A percentile compares a stretch with the other conserved stretches of the same genome.
These are phyloP conservation scores for Hibiscus mutabilis DNA, from an alignment of 345 rosid genomes.

Conservation along the genomic window DNA sequence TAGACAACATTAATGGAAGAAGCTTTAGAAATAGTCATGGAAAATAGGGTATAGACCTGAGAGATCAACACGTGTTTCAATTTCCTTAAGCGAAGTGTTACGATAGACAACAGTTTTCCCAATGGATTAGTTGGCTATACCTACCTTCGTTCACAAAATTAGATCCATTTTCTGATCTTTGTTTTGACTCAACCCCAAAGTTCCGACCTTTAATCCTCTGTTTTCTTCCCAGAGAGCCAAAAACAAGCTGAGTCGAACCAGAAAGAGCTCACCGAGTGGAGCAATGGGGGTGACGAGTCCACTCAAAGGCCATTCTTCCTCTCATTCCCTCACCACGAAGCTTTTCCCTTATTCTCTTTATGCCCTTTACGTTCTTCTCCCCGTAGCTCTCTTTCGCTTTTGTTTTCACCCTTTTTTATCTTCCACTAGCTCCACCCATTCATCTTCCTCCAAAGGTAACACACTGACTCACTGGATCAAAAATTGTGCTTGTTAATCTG, in stretches of 20 bases:
- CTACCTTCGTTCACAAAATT: no score
- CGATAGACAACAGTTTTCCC: no score
- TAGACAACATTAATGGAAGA: no score
- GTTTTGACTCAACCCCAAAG: no score
- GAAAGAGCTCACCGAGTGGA: background rate
- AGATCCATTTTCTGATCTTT: no score
- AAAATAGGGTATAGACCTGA: no score
- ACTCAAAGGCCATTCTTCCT: slow-evolving; percentile 22
- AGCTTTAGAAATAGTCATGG: no score
- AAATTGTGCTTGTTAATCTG: background rate
- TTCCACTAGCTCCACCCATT: slow-evolving; percentile 13
- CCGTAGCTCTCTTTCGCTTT: slow-evolving; percentile 38
- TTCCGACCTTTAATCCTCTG: no score
- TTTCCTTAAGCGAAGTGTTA: no score
- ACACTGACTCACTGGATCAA: background rate
- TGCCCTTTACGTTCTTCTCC: slow-evolving; percentile 33
- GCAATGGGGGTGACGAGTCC: slow-evolving; percentile 16
- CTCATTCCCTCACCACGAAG: slow-evolving; percentile 28
- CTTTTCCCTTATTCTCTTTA: slow-evolving; percentile 26
- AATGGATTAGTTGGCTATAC: no score
- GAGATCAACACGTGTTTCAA: no score
- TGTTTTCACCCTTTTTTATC: slow-evolving; percentile 33
- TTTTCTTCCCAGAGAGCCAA: no score
- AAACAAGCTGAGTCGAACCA: background rate
- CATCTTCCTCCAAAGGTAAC: slow-evolving; percentile 8